Evolutionary conservation across 1,284 basidiomycete genomes (phyloP).

Genomic region (Quambalaria eucalypti): DNA sequence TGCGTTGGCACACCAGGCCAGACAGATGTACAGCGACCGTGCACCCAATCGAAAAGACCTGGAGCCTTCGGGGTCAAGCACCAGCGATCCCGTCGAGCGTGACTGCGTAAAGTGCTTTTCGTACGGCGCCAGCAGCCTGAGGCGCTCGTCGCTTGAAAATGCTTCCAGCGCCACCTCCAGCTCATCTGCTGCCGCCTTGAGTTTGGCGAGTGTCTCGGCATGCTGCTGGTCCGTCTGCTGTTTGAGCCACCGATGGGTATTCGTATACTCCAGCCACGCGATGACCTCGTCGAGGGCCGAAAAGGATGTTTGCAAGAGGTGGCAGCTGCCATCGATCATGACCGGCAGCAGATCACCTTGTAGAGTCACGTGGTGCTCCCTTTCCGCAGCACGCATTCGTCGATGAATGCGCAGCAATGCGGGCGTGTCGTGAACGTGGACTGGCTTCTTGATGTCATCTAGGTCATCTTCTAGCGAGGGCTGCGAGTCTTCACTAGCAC

Average conservation of each 20-base stretch:
- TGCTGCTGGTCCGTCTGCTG: slow-evolving; percentile 22
- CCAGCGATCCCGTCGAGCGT: not conserved
- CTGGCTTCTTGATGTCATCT: slow-evolving; percentile 34
- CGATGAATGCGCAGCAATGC: slow-evolving; percentile 43
- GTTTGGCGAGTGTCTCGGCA: slow-evolving; percentile 17
- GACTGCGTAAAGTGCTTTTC: slow-evolving; percentile 14
- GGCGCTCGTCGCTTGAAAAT: slow-evolving; percentile 49
- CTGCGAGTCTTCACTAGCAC: not conserved
- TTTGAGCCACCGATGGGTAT: slow-evolving; percentile 4
- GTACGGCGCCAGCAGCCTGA: slow-evolving; percentile 52
- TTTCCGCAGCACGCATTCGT: slow-evolving; percentile 48
- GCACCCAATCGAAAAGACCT: slow-evolving; percentile 28
- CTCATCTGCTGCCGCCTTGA: slow-evolving; percentile 48
- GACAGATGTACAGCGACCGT: slow-evolving; percentile 52
- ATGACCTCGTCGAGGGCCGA: slow-evolving; percentile 46
- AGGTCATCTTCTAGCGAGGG: slow-evolving; percentile 10
- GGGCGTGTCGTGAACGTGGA: slow-evolving; percentile 45
- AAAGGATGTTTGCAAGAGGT: slow-evolving; percentile 50
- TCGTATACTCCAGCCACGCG: slow-evolving; percentile 40
- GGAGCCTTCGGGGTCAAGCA: slow-evolving; percentile 5
- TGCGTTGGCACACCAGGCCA: slow-evolving; percentile 53
- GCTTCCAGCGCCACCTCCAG: slow-evolving; percentile 8
- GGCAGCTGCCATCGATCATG: slow-evolving; percentile 50
- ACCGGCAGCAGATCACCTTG: slow-evolving; percentile 52
- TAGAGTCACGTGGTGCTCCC: slow-evolving; percentile 49